A percentile compares a stretch with the other conserved stretches of the same genome.
Evolutionary conservation across 495 filamentous ascomycete genomes (phyloP).

Genomic region (Neurospora intermedia): DNA sequence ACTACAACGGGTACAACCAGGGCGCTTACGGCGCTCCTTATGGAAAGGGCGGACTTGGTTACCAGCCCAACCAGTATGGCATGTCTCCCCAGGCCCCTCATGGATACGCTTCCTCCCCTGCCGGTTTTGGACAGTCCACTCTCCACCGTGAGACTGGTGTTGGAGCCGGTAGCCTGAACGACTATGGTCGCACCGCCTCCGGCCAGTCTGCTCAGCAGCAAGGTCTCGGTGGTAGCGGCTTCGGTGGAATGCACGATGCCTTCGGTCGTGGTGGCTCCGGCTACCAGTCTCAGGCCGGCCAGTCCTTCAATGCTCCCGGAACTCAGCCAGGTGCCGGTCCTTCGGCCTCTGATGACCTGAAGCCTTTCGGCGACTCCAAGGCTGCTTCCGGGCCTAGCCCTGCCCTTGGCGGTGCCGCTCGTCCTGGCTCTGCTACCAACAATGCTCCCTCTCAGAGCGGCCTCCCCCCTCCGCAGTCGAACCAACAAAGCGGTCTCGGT

Average conservation of each 20-base stretch:
- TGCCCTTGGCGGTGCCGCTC: constrained; percentile 65
- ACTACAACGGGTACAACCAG: constrained; percentile 58
- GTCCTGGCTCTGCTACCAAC: constrained; percentile 79
- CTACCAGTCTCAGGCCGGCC: constrained; percentile 51
- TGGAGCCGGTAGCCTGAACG: constrained; percentile 41
- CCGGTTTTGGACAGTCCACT: constrained; percentile 61
- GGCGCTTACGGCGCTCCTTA: constrained; percentile 61
- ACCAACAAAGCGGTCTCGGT: constrained; percentile 35
- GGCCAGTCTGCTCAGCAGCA: constrained; percentile 60
- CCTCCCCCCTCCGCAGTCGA: constrained; percentile 66
- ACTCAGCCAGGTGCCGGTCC: constrained; percentile 37
- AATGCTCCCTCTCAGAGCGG: constrained; percentile 53
- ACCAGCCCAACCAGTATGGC: constrained; percentile 72
- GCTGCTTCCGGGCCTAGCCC: constrained; percentile 67
- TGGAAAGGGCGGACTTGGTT: constrained; percentile 56
- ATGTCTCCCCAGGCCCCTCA: constrained; percentile 61
- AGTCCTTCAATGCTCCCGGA: constrained; percentile 55
- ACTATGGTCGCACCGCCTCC: constrained; percentile 69
- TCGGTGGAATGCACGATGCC: constrained; percentile 64
- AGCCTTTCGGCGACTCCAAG: constrained; percentile 64
- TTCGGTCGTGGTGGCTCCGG: constrained; percentile 59
- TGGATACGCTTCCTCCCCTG: constrained; percentile 70
- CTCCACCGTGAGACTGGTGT: constrained; percentile 54
- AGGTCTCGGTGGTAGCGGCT: constrained; percentile 52
- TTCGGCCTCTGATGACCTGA: constrained; percentile 55